Conservation (phyloP, 2,329 filamentous ascomycete genomes). For the Alternaria viburni region DNA sequence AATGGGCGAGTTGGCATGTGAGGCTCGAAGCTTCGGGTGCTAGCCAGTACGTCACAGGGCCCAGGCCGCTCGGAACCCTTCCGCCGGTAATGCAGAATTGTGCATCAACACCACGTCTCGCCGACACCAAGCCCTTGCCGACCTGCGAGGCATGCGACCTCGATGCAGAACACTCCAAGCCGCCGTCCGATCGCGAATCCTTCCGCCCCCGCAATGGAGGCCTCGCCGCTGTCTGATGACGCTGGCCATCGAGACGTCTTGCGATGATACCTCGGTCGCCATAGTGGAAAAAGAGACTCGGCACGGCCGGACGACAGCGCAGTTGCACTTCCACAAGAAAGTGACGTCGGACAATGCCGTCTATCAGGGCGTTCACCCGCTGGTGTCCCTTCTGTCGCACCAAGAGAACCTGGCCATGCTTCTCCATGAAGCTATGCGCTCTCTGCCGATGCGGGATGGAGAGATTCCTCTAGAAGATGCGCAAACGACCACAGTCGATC, state of each 20-base stretch:
- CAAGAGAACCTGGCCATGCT: constrained; percentile 72
- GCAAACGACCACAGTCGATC: not conserved
- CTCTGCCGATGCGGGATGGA: constrained; percentile 53
- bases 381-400: constrained; percentile 77
- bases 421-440: constrained; percentile 66
- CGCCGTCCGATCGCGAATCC: constrained; percentile 6
- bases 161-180: constrained; percentile 15
- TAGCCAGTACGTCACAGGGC: constrained; percentile 12
- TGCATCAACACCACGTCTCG: not conserved
- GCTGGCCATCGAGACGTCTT: constrained; percentile 82
- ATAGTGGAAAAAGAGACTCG: constrained; percentile 67
- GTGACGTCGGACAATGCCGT: constrained; percentile 78
- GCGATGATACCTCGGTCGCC: constrained; percentile 92
- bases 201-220: constrained; percentile 6
- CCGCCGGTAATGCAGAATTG: constrained; percentile 2
- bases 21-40: constrained; percentile 9
- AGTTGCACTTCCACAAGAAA: constrained; percentile 79
- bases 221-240: constrained; percentile 46
- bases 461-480: not conserved
- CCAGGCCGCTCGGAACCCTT: constrained; percentile 7
- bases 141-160: constrained; percentile 26
- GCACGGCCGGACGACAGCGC: constrained; percentile 49
- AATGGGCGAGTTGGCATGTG: constrained; percentile 6
- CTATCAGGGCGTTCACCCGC: constrained; percentile 80
- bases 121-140: not conserved